These are phyloP conservation scores for Actinidia chinensis DNA, from an alignment of 179 eudicot genomes.

Conservation along the genomic window DNA sequence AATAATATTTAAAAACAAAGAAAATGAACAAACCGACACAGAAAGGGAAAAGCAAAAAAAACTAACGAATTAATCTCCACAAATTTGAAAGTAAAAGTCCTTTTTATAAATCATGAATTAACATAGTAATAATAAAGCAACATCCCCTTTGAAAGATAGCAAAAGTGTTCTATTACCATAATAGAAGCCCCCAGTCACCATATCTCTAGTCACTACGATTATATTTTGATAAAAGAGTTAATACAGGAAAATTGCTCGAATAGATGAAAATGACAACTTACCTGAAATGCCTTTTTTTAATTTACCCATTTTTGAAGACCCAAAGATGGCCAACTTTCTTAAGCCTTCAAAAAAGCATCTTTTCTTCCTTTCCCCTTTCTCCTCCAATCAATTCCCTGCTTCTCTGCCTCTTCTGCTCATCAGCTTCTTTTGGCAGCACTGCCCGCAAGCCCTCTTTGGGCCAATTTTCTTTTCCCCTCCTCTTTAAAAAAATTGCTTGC, in stretches of 20 bases:
- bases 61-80: no score
- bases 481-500: no score
- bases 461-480: conserved; percentile 50
- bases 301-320: conserved; percentile 35
- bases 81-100: no score
- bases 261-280: conserved; percentile 18
- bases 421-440: conserved; percentile 49
- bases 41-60: not conserved
- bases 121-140: not conserved
- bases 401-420: conserved; percentile 64
- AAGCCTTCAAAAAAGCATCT: conserved; percentile 85
- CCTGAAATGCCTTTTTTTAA: conserved; percentile 44
- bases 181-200: not conserved
- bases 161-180: not conserved
- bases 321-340: conserved; percentile 76
- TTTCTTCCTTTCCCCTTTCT: no score
- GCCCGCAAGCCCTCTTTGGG: conserved; percentile 53
- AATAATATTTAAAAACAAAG: no score
- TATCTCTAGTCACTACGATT: no score
- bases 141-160: not conserved
- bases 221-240: no score
- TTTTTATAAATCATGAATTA: no score
- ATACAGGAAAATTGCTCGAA: not conserved
- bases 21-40: not conserved
- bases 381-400: no score